Conservation (phyloP, 2,329 filamentous ascomycete species). For the Sporothrix variecibatus region DNA sequence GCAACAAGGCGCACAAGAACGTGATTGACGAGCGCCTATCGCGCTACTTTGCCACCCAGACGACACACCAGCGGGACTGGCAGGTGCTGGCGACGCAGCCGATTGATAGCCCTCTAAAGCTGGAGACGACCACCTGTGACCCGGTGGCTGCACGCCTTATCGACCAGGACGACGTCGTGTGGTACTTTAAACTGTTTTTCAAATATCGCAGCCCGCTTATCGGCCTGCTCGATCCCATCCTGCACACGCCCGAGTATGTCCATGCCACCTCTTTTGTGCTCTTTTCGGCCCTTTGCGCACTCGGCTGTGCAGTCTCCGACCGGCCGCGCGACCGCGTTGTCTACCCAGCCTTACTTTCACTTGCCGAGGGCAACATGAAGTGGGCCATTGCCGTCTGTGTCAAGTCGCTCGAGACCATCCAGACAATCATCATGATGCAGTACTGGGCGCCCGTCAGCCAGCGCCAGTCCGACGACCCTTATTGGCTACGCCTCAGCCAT, state of each 20-base stretch:
- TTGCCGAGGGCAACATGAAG: conserved; percentile 34
- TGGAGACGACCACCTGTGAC: conserved; percentile 33
- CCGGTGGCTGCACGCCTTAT: conserved; percentile 33
- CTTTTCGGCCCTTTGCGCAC: conserved; percentile 34
- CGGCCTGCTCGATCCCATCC: conserved; percentile 33
- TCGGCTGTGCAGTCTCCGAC: conserved; percentile 35
- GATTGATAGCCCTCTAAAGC: conserved; percentile 32
- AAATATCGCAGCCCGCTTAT: conserved; percentile 33
- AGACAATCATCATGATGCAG: conserved; percentile 34
- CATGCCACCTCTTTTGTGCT: conserved; percentile 34
- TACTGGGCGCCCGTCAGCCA: conserved; percentile 34
- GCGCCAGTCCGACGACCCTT: conserved; percentile 33
- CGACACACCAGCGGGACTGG: conserved; percentile 33
- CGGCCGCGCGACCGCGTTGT: conserved; percentile 33
- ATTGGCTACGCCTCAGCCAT: conserved; percentile 35
- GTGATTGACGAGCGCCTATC: conserved; percentile 30
- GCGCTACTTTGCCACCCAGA: conserved; percentile 31
- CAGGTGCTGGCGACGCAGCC: conserved; percentile 32
- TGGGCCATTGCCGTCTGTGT: conserved; percentile 36
- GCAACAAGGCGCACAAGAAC: conserved; percentile 20
- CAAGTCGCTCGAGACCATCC: conserved; percentile 34
- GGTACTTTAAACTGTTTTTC: conserved; percentile 32
- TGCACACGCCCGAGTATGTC: conserved; percentile 35
- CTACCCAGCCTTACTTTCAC: conserved; percentile 32
- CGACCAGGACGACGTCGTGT: conserved; percentile 31